Conservation (phyloP, 2,329 filamentous ascomycete genomes). For the Colletotrichum abscissum region DNA sequence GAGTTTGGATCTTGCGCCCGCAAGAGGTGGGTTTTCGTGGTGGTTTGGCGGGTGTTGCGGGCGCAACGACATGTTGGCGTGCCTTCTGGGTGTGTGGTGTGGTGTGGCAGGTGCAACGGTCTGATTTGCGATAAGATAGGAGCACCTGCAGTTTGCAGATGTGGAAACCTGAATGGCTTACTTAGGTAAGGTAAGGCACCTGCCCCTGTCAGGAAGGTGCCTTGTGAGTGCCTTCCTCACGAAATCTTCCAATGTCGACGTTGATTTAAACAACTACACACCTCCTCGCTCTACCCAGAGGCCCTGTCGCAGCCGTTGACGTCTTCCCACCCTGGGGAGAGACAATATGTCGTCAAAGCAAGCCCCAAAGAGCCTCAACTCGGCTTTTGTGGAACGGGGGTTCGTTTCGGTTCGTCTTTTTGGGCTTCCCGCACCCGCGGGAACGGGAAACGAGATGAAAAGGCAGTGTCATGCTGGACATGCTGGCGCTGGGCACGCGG, state of each 20-base stretch:
- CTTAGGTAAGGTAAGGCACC: background rate
- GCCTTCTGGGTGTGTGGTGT: constrained; percentile 2
- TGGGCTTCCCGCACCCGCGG: constrained; percentile 9
- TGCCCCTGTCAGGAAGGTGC: background rate
- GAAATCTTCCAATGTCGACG: background rate
- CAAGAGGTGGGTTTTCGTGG: constrained; percentile 31
- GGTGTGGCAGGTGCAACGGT: background rate
- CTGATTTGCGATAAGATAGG: constrained; percentile 1
- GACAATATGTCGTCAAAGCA: constrained; percentile 19
- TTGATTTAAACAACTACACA: constrained; percentile 2
- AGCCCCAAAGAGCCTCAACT: constrained; percentile 19
- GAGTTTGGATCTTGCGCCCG: constrained; percentile 32
- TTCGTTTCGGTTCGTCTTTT: background rate
- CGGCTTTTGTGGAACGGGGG: constrained; percentile 14
- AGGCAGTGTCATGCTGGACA: background rate
- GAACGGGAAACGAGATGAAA: constrained; percentile 12
- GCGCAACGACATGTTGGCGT: constrained; percentile 1
- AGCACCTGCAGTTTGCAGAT: too few relatives aligned
- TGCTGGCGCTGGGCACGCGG: background rate
- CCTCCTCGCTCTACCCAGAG: background rate
- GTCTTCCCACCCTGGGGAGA: background rate
- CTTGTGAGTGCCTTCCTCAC: background rate
- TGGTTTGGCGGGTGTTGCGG: constrained; percentile 28
- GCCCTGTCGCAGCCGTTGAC: background rate
- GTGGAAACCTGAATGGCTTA: background rate